Percentiles rank a stretch among this genome's conserved stretches.
phyloP scores from a whole-genome alignment of 805 yeast genomes.

The Cyberlindnera americana region DNA sequence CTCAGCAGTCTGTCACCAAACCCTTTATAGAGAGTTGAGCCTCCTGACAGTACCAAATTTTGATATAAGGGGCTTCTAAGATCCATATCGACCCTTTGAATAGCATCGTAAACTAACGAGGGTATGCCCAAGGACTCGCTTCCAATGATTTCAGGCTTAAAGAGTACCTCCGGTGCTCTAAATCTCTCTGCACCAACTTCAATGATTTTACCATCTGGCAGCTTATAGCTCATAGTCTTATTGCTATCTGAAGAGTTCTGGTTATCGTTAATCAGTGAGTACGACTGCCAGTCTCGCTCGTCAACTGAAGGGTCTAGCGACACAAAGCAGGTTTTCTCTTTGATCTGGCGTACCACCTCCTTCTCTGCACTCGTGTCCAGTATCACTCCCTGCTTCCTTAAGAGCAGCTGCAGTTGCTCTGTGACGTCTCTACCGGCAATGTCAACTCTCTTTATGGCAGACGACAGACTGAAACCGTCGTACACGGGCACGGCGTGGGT shows the following conservation, averaged over 20 bases:
- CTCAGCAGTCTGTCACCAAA: slow-evolving; percentile 76
- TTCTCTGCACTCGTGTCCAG: slow-evolving; percentile 72
- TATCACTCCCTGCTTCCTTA: slow-evolving; percentile 66
- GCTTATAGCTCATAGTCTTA: slow-evolving; percentile 39
- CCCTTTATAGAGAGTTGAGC: slow-evolving; percentile 69
- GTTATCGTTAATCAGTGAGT: slow-evolving; percentile 13
- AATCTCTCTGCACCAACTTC: slow-evolving; percentile 64
- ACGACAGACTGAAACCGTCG: slow-evolving; percentile 79
- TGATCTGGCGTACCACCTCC: slow-evolving; percentile 74
- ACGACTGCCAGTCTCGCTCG: slow-evolving; percentile 42
- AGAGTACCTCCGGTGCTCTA: slow-evolving; percentile 77
- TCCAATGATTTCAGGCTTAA: slow-evolving; percentile 76
- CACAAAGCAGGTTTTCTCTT: slow-evolving; percentile 70
- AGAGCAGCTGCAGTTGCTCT: slow-evolving; percentile 61
- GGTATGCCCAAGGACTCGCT: slow-evolving; percentile 69
- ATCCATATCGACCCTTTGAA: slow-evolving; percentile 74
- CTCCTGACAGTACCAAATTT: slow-evolving; percentile 79
- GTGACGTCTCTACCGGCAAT: slow-evolving; percentile 87
- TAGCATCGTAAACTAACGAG: slow-evolving; percentile 58
- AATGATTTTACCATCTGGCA: slow-evolving; percentile 83
- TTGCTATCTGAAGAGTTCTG: slow-evolving; percentile 9
- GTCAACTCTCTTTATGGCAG: slow-evolving; percentile 70
- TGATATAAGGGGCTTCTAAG: slow-evolving; percentile 65
- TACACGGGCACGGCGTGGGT: slow-evolving; percentile 84
- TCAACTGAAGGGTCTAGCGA: slow-evolving; percentile 54